Evolutionary conservation across 1,284 basidiomycete genomes (phyloP).

Genomic region (Trametes sp.): DNA sequence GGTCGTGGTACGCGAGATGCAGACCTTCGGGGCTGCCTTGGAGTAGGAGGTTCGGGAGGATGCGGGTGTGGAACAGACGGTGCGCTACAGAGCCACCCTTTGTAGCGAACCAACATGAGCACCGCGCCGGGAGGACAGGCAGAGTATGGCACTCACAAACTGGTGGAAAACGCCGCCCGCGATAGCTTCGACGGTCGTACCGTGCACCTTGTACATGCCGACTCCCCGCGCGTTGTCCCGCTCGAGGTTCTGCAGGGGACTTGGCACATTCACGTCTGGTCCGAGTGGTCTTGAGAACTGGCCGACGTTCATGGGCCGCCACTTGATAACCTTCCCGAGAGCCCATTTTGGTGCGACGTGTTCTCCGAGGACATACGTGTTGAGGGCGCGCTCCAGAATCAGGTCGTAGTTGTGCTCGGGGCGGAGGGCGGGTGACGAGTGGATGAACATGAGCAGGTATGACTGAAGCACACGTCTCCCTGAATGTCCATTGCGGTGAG

Average conservation of each 20-base stretch:
- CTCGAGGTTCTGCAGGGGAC: constrained; percentile 37
- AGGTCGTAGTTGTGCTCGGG: constrained; percentile 60
- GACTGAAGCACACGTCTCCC: constrained; percentile 78
- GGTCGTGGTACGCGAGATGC: constrained; percentile 57
- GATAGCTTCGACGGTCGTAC: constrained; percentile 77
- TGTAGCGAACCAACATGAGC: not conserved
- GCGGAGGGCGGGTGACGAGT: constrained; percentile 56
- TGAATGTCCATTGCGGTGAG: constrained; percentile 38
- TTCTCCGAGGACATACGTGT: constrained; percentile 75
- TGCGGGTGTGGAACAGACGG: constrained; percentile 69
- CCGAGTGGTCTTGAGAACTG: constrained; percentile 26
- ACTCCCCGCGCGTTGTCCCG: constrained; percentile 52
- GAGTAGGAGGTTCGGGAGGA: constrained; percentile 64
- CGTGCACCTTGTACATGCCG: constrained; percentile 80
- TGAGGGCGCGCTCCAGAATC: constrained; percentile 61
- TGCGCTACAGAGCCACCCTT: constrained; percentile 71
- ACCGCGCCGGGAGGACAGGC: not conserved
- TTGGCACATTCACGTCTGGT: constrained; percentile 32
- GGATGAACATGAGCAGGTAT: constrained; percentile 76
- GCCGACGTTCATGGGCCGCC: constrained; percentile 58
- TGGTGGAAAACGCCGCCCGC: constrained; percentile 80
- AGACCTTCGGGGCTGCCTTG: constrained; percentile 54
- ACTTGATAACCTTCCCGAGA: constrained; percentile 70
- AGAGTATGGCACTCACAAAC: constrained; percentile 61
- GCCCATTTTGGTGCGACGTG: constrained; percentile 77